phyloP scores from a whole-genome alignment of 176 grass and related monocot species.

The Carex pumila region DNA sequence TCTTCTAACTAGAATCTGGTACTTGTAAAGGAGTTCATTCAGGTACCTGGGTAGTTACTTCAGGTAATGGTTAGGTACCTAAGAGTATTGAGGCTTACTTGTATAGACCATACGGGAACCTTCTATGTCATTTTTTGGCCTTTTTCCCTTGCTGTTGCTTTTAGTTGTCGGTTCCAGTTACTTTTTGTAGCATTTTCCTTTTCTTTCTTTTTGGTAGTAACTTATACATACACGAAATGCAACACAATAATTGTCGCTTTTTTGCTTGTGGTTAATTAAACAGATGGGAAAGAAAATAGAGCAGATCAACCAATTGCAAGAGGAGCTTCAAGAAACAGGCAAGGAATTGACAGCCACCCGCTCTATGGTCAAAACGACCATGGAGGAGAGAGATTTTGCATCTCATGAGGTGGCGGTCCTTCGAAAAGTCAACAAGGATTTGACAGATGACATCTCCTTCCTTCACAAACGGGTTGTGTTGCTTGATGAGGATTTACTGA shows the following conservation, averaged over 20 bases:
- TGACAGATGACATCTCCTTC: slow-evolving; percentile 34
- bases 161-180: background rate
- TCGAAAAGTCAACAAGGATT: slow-evolving; percentile 26
- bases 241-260: background rate
- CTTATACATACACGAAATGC: background rate
- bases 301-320: slow-evolving; percentile 47
- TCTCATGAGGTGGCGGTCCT: slow-evolving; percentile 56
- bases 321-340: slow-evolving; percentile 53
- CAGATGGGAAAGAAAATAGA: slow-evolving; percentile 60
- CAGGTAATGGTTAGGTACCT: background rate
- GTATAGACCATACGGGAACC: background rate
- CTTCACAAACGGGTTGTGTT: slow-evolving; percentile 57
- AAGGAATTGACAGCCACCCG: slow-evolving; percentile 57
- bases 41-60: background rate
- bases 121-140: background rate
- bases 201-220: background rate
- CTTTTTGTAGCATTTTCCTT: background rate
- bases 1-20: background rate
- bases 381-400: slow-evolving; percentile 55
- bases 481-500: slow-evolving; percentile 65
- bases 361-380: slow-evolving; percentile 52
- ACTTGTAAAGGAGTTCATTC: background rate
- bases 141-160: background rate
- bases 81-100: background rate
- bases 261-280: background rate